Percentiles rank a stretch among this genome's conserved stretches.
phyloP scores from a whole-genome alignment of 2,329 filamentous ascomycete species.

The Colletotrichum karsti region DNA sequence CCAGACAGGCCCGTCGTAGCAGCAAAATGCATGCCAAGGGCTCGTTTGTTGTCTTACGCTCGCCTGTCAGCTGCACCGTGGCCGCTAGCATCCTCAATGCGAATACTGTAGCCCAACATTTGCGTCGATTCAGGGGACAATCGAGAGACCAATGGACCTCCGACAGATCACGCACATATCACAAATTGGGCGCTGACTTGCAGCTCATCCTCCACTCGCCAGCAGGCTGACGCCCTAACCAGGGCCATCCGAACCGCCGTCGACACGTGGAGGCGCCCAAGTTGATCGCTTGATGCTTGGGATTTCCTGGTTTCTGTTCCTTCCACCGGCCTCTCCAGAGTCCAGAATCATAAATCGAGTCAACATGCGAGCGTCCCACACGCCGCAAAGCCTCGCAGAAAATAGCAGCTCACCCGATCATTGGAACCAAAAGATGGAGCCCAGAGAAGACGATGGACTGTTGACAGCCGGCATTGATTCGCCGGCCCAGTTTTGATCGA shows the following conservation, averaged over 20 bases:
- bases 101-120: background rate
- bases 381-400: background rate
- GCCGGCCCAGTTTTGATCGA: slow-evolving; percentile 7
- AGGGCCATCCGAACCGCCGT: slow-evolving; percentile 4
- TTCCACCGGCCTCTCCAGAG: background rate
- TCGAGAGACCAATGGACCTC: no score
- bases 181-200: slow-evolving; percentile 4
- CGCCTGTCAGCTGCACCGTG: no score
- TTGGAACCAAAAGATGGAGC: background rate
- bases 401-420: slow-evolving; percentile 10
- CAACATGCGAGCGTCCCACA: no score
- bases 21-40: slow-evolving; percentile 6
- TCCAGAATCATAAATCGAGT: no score
- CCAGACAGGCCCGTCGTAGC: slow-evolving; percentile 9
- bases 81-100: background rate
- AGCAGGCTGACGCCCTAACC: background rate
- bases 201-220: slow-evolving; percentile 10
- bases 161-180: background rate
- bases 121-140: background rate
- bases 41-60: background rate
- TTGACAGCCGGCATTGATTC: background rate
- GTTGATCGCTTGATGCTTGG: slow-evolving; percentile 22
- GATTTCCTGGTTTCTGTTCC: background rate
- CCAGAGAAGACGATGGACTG: background rate
- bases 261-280: slow-evolving; percentile 26